Conservation (phyloP, 352 stramenopile genomes). For the Globisporangium spiculum region DNA sequence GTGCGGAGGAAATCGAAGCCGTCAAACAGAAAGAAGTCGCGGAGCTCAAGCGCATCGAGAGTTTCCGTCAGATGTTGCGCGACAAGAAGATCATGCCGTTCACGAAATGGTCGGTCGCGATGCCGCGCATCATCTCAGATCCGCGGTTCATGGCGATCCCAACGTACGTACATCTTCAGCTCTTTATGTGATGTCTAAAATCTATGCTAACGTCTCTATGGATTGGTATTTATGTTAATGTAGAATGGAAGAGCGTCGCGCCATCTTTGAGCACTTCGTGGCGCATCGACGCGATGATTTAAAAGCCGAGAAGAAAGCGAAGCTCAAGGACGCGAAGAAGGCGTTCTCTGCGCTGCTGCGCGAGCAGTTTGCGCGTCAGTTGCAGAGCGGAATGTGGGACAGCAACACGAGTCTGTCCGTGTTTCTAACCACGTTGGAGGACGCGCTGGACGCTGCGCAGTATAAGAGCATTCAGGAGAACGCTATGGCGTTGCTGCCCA, state of each 20-base stretch:
- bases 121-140: conserved; percentile 72
- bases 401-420: conserved; percentile 47
- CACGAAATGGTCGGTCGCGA: conserved; percentile 75
- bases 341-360: conserved; percentile 39
- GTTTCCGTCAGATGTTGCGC: conserved; percentile 68
- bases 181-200: neutral
- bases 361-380: conserved; percentile 38
- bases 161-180: conserved; percentile 27
- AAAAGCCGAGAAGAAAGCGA: conserved; percentile 74
- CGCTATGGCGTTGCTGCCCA: conserved; percentile 33
- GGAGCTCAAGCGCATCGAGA: conserved; percentile 48
- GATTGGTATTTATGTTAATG: conserved; percentile 2
- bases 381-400: conserved; percentile 34
- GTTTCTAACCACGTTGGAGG: conserved; percentile 54
- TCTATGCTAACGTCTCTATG: neutral
- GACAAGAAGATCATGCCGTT: conserved; percentile 87
- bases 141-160: conserved; percentile 64
- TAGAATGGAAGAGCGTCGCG: conserved; percentile 77
- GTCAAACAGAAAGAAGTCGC: conserved; percentile 28
- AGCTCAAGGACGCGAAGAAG: conserved; percentile 63
- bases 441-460: conserved; percentile 25
- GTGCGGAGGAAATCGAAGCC: conserved; percentile 28
- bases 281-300: conserved; percentile 70
- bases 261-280: conserved; percentile 81
- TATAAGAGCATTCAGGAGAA: conserved; percentile 40